A percentile compares a stretch with the other conserved stretches of the same genome.
Evolutionary conservation across 805 yeast species (phyloP).

Genomic region (Zygosaccharomyces siamensis): DNA sequence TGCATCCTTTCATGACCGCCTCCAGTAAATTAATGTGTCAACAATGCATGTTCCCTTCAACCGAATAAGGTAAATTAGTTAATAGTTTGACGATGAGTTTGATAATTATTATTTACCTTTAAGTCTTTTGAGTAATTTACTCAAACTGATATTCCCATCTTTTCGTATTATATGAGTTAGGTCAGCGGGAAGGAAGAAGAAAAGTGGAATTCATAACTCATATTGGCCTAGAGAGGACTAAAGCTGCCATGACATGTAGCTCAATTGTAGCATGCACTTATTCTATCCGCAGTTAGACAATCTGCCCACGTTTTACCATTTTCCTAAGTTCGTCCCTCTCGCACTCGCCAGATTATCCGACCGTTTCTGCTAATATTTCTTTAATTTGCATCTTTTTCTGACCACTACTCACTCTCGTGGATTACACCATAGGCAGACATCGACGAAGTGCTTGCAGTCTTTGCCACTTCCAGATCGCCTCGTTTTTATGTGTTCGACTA

Average conservation of each 20-base stretch:
- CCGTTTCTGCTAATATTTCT: too few species aligned
- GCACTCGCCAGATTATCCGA: too few species aligned
- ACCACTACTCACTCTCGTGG: too few species aligned
- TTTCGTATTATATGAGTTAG: background rate
- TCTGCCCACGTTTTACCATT: too few species aligned
- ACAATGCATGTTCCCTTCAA: background rate
- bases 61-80: slow-evolving; percentile 4
- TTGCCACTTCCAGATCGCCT: too few species aligned
- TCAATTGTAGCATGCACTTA: too few species aligned
- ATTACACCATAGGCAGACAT: too few species aligned
- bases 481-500: too few species aligned
- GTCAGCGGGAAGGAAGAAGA: background rate
- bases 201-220: background rate
- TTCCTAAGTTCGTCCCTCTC: too few species aligned
- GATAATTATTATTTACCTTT: slow-evolving; percentile 1
- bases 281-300: too few species aligned
- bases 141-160: background rate
- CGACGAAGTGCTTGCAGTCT: too few species aligned
- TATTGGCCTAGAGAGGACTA: background rate
- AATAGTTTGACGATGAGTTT: slow-evolving; percentile 1
- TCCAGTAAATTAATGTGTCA: slow-evolving; percentile 5
- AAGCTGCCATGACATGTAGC: background rate
- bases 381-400: too few species aligned
- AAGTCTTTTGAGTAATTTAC: background rate
- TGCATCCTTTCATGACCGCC: background rate